Conservation (phyloP, 2,329 filamentous ascomycete species). For the Rhinocladiella similis region DNA sequence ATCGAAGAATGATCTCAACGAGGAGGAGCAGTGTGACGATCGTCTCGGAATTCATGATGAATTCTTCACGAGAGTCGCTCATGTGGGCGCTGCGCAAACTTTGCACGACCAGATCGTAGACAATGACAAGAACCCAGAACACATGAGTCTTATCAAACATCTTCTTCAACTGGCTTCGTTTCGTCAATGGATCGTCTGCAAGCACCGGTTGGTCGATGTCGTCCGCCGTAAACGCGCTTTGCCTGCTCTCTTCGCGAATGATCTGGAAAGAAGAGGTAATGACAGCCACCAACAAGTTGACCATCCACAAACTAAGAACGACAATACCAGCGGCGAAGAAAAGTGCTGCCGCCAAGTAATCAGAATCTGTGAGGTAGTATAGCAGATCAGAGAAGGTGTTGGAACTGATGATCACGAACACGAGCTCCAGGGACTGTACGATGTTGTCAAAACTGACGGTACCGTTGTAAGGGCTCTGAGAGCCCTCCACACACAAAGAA, state of each 20-base stretch:
- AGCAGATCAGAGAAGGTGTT: conserved; percentile 96
- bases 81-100: conserved; percentile 75
- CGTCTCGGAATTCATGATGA: conserved; percentile 73
- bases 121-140: conserved; percentile 80
- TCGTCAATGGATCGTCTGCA: conserved; percentile 35
- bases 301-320: conserved; percentile 93
- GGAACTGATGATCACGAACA: conserved; percentile 97
- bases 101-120: conserved; percentile 76
- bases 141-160: conserved; percentile 72
- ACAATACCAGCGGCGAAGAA: conserved; percentile 75
- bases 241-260: conserved; percentile 92
- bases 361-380: conserved; percentile 88
- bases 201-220: conserved; percentile 50
- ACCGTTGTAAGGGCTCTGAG: conserved; percentile 71
- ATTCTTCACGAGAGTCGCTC: conserved; percentile 57
- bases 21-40: conserved; percentile 76
- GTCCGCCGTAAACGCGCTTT: conserved; percentile 85
- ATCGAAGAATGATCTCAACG: conserved; percentile 77
- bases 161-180: conserved; percentile 56
- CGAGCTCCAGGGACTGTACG: conserved; percentile 82
- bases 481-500: conserved; percentile 77
- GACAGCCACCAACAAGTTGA: conserved; percentile 90
- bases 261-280: conserved; percentile 99
- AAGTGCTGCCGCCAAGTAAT: conserved; percentile 82
- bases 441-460: conserved; percentile 97